A percentile compares a stretch with the other conserved stretches of the same genome.
These are phyloP conservation scores for Penstemon davidsonii DNA, from an alignment of 257 asterid species.

Conservation along the genomic window DNA sequence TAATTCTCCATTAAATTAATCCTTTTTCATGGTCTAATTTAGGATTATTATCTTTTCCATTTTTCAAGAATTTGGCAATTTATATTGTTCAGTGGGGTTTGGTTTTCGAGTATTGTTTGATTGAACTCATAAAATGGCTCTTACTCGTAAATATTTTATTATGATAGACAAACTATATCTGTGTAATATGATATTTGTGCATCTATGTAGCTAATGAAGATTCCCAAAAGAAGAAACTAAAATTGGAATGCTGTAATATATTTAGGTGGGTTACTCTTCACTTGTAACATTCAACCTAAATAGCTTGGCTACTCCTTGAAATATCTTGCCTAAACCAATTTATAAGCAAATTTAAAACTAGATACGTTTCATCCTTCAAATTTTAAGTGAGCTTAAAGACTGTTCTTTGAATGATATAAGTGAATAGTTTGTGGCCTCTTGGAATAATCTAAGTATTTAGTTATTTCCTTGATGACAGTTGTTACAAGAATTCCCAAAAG, in stretches of 20 bases:
- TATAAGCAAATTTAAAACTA: not conserved
- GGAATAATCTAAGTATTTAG: slow-evolving; percentile 23
- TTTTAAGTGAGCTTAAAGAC: not conserved
- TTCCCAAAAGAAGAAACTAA: not conserved
- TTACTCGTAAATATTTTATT: not conserved
- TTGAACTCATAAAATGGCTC: slow-evolving; percentile 10
- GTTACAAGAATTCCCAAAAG: slow-evolving; percentile 76
- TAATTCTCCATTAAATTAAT: slow-evolving; percentile 13
- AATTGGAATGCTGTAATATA: not conserved
- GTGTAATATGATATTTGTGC: not conserved
- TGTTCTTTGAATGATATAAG: not conserved
- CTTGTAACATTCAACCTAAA: not conserved
- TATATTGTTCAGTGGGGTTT: not conserved
- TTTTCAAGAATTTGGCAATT: not conserved
- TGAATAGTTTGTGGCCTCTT: slow-evolving; percentile 10
- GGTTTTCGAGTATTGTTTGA: not conserved
- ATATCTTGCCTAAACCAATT: not conserved
- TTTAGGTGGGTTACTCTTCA: not conserved
- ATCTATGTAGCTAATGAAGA: not conserved
- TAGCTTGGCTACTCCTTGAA: not conserved
- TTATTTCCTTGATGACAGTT: slow-evolving; percentile 45
- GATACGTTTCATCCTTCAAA: slow-evolving; percentile 6
- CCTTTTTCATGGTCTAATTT: slow-evolving; percentile 6
- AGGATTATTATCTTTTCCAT: not conserved
- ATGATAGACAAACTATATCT: not conserved